Percentiles rank a stretch among this genome's conserved stretches.
These are phyloP conservation scores for Chlamydomonas asymmetrica DNA, from an alignment of 139 green algal species.

Conservation along the genomic window DNA sequence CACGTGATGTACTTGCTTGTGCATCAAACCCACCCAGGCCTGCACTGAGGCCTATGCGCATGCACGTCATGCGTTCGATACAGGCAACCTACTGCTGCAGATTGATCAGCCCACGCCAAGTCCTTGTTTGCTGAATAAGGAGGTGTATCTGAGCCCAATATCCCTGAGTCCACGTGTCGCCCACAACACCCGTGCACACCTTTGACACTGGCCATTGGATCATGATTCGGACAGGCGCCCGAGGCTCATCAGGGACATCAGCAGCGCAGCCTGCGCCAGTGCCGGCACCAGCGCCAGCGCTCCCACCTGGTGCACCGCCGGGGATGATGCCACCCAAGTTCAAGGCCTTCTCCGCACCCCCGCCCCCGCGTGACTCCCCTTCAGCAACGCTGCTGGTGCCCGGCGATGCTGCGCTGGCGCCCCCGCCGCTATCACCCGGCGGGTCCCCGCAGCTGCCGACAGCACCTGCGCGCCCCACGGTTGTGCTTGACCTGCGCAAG, in stretches of 20 bases:
- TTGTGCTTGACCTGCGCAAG: slow-evolving; percentile 10
- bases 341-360: slow-evolving; percentile 18
- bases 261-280: neutral
- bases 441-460: neutral
- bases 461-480: neutral
- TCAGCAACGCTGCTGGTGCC: neutral
- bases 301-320: neutral
- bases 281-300: neutral
- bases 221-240: neutral
- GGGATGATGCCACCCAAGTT: slow-evolving; percentile 14
- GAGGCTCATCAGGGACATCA: neutral
- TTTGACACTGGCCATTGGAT: neutral
- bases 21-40: too few species aligned
- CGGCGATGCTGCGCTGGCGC: neutral
- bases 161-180: neutral
- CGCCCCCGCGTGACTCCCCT: too few species aligned
- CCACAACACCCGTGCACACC: neutral
- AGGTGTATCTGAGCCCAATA: neutral
- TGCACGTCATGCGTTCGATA: too few species aligned
- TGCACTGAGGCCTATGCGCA: too few species aligned
- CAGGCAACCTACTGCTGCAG: too few species aligned
- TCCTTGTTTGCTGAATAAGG: too few species aligned
- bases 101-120: too few species aligned
- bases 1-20: neutral
- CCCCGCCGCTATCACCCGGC: neutral